Conservation (phyloP, 768 basidiomycete species). For the Aureoboletus auriporus region DNA sequence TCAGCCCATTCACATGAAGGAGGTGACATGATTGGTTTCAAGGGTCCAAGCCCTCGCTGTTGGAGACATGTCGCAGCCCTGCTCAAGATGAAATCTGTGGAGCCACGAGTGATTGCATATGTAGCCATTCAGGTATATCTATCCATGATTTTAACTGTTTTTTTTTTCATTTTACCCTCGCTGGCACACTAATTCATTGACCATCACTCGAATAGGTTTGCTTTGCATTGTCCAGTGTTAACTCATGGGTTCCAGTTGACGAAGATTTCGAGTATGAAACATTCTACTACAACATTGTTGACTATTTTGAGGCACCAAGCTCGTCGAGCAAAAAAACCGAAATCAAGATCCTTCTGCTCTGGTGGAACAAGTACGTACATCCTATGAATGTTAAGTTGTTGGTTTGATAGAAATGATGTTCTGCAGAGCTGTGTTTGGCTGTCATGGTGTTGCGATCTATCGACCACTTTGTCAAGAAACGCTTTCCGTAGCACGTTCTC, state of each 20-base stretch:
- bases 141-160: neutral
- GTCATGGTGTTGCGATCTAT: too few species aligned
- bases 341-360: constrained; percentile 2
- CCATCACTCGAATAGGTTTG: constrained; percentile 1
- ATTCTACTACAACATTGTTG: constrained; percentile 11
- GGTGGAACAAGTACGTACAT: constrained; percentile 7
- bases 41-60: neutral
- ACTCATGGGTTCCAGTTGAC: constrained; percentile 4
- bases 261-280: constrained; percentile 8
- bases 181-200: neutral
- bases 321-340: neutral
- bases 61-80: neutral
- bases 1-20: constrained; percentile 1
- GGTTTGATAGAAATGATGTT: too few species aligned
- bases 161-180: too few species aligned
- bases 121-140: constrained; percentile 20
- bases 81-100: constrained; percentile 8
- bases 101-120: constrained; percentile 20
- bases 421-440: too few species aligned
- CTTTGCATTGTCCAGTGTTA: constrained; percentile 10
- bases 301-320: constrained; percentile 6
- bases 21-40: neutral
- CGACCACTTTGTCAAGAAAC: too few species aligned
- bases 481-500: too few species aligned
- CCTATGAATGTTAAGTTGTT: too few species aligned